Evolutionary conservation across 352 stramenopile genomes (phyloP).

Genomic region (Phytophthora rubi): DNA sequence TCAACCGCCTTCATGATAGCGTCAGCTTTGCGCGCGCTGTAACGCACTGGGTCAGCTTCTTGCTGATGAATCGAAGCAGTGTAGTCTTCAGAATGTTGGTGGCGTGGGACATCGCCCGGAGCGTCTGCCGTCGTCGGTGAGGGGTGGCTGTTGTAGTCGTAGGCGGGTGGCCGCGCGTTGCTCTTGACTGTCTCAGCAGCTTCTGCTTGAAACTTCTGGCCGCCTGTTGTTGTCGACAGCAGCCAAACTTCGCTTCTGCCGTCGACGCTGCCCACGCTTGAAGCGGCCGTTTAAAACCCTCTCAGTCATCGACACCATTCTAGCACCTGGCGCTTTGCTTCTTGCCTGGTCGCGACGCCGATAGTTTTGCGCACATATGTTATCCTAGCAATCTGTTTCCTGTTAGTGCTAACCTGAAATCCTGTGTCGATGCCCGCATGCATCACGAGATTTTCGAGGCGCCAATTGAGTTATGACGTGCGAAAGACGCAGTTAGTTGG

Average conservation of each 20-base stretch:
- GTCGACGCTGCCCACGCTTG: not conserved
- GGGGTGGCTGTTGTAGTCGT: not conserved
- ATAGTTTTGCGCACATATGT: too few species aligned
- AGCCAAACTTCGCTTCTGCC: not conserved
- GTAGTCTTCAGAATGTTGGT: constrained; percentile 9
- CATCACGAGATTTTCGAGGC: too few species aligned
- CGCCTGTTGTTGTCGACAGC: constrained; percentile 1
- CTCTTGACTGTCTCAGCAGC: not conserved
- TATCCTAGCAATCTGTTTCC: too few species aligned
- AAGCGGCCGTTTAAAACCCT: too few species aligned
- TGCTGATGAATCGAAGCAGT: constrained; percentile 6
- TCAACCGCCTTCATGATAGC: not conserved
- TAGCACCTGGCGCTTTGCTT: too few species aligned
- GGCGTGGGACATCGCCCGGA: not conserved
- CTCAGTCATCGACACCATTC: too few species aligned
- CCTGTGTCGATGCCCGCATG: too few species aligned
- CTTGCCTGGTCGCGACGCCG: too few species aligned
- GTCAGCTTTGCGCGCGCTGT: constrained; percentile 1
- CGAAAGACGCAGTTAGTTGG: too few species aligned
- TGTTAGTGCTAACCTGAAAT: too few species aligned
- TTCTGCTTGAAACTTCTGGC: constrained; percentile 7
- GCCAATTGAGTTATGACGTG: too few species aligned
- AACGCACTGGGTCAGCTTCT: not conserved
- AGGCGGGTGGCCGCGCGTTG: constrained; percentile 1
- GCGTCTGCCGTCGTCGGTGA: not conserved